Evolutionary conservation across 495 filamentous ascomycete species (phyloP), one percentile per base, ranked within the genome.

Genomic region (Trichocladium antarcticum): DNA sequence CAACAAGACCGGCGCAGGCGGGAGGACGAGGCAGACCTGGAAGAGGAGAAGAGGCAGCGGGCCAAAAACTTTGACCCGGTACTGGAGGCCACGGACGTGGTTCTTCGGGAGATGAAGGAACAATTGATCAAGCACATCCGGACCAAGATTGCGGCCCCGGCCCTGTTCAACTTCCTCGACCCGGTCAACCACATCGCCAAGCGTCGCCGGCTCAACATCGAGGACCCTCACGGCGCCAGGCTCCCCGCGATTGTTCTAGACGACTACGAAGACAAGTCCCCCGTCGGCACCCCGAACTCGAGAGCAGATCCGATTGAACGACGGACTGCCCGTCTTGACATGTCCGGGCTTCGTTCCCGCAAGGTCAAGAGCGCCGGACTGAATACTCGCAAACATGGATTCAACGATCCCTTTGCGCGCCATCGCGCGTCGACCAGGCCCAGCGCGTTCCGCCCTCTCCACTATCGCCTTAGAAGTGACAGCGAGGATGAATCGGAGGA

Each of bases 101-200:
- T 95, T 14, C 76, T 80, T 39, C 77, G 76, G n/a, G 89, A 96
- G 59, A 70, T 97, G 60, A 82, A 75, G 49, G 80, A 88, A 56
- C 87, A 89, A 61, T 67, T 99, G 16, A 74, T 97, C 43, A 82
- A 81, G 55, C 85, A 94, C 60, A 82, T 94, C 54, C 85, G 87
- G 59, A 84, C 80, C 46, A 82, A 88, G 50, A 81, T 97, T 35
- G 85, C 82, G 11, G 83, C 81, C 3, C 85, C 87, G 1, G 75
- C 79, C n/a, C 65, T 99, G 29, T 88, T 85, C 59, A 77, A 89
- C 29, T 85, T 81, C 63, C 78, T 99, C 36, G 85, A 95, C 53
- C 87, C 92, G 3, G 77, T 76, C 45, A 82, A 84, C 41, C 88
- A 90, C 64, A 69, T 73, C 27, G 65, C 76, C 12, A 95, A 84